Percentiles rank a stretch among this genome's conserved stretches.
Evolutionary conservation across 805 yeast genomes (phyloP).

Genomic region (Pichia gijzeniarum): DNA sequence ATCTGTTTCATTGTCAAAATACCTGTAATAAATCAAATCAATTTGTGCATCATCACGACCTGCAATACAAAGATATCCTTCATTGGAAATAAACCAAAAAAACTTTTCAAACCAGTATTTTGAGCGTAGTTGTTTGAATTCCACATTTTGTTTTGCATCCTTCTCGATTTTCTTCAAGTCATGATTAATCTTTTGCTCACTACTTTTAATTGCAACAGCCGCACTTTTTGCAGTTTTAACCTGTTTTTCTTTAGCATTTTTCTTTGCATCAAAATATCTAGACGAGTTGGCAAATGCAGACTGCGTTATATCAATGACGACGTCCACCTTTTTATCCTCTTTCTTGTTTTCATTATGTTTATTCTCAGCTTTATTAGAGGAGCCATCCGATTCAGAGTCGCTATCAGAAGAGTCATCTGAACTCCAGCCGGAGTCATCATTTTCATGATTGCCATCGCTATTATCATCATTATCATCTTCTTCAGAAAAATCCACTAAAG

Average conservation of each 20-base stretch:
- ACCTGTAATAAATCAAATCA: constrained; percentile 73
- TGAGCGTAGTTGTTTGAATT: constrained; percentile 53
- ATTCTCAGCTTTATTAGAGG: constrained; percentile 4
- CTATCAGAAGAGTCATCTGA: constrained; percentile 26
- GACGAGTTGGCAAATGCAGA: constrained; percentile 90
- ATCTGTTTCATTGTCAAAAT: constrained; percentile 65
- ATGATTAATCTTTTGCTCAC: constrained; percentile 67
- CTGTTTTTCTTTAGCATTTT: constrained; percentile 70
- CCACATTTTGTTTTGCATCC: constrained; percentile 43
- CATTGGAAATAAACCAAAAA: constrained; percentile 89
- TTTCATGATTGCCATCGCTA: constrained; percentile 27
- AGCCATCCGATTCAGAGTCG: constrained; percentile 22
- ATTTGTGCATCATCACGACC: constrained; percentile 79
- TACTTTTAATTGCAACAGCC: constrained; percentile 69
- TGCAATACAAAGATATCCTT: constrained; percentile 78
- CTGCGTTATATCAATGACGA: constrained; percentile 58
- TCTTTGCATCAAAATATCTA: constrained; percentile 69
- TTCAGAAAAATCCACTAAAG: constrained; percentile 42
- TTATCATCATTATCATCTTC: constrained; percentile 35
- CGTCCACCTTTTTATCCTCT: constrained; percentile 34
- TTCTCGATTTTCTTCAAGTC: constrained; percentile 62
- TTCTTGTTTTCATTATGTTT: constrained; percentile 1
- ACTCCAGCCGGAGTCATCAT: constrained; percentile 15
- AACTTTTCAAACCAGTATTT: constrained; percentile 93
- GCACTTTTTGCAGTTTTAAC: constrained; percentile 75